These are phyloP conservation scores for Chlamydomonas incerta DNA, from an alignment of 139 green algal species.

Conservation along the genomic window DNA sequence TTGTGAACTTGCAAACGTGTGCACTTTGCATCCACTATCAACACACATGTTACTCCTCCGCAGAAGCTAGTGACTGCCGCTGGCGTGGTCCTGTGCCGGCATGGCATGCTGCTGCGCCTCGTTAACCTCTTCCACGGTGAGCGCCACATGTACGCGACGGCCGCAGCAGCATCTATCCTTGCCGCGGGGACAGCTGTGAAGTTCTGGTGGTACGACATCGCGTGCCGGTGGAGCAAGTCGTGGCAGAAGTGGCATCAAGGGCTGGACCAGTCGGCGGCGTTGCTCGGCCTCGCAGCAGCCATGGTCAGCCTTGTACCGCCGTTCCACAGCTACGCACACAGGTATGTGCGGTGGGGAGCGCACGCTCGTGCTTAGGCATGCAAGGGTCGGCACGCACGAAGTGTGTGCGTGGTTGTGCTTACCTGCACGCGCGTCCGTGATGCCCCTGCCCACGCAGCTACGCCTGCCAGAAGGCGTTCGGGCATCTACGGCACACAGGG, in stretches of 20 bases:
- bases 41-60: too few species aligned
- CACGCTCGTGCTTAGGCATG: too few species aligned
- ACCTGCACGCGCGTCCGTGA: too few species aligned
- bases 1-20: too few species aligned
- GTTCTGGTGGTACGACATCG: slow-evolving; percentile 19
- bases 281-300: neutral
- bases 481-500: neutral
- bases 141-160: neutral
- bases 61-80: neutral
- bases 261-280: neutral
- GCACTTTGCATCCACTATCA: too few species aligned
- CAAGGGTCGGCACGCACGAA: too few species aligned
- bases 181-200: neutral
- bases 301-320: neutral
- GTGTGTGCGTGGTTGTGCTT: too few species aligned
- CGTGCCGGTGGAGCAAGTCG: slow-evolving; percentile 2
- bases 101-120: neutral
- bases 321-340: neutral
- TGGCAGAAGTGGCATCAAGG: neutral
- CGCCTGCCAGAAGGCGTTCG: neutral
- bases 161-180: neutral
- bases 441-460: neutral
- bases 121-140: slow-evolving; percentile 1
- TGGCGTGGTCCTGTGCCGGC: neutral
- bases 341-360: too few species aligned